These are phyloP conservation scores for Russula griseocarnosa DNA, from an alignment of 768 basidiomycete genomes.

Conservation along the genomic window DNA sequence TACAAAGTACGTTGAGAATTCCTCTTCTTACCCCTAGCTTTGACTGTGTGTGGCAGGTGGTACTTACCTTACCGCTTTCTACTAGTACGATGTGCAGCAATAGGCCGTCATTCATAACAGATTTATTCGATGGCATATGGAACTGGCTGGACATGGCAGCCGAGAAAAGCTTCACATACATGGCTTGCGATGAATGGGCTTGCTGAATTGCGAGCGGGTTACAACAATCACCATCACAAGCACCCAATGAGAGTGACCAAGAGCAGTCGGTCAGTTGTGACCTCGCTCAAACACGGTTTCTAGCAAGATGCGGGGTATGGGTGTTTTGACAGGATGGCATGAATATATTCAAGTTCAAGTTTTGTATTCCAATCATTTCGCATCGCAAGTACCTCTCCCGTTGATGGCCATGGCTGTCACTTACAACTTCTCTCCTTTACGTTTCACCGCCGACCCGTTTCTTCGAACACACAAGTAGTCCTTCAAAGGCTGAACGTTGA, in stretches of 20 bases:
- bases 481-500: slow-evolving; percentile 1
- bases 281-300: not conserved
- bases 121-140: not conserved
- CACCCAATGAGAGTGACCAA: not conserved
- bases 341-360: slow-evolving; percentile 1
- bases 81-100: not conserved
- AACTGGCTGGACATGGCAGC: too few relatives aligned
- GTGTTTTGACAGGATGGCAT: not conserved
- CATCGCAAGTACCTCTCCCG: too few relatives aligned
- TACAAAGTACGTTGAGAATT: not conserved
- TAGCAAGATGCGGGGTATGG: not conserved
- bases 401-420: not conserved
- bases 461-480: not conserved
- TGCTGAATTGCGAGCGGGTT: not conserved
- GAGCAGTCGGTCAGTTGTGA: not conserved
- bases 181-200: not conserved
- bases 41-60: not conserved
- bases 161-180: not conserved
- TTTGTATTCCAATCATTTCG: not conserved
- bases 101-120: not conserved
- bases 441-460: not conserved
- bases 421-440: too few relatives aligned
- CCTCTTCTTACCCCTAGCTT: not conserved
- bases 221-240: not conserved
- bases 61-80: too few relatives aligned